These are phyloP conservation scores for Amorphotheca resinae DNA, from an alignment of 495 filamentous ascomycete species.

Conservation along the genomic window DNA sequence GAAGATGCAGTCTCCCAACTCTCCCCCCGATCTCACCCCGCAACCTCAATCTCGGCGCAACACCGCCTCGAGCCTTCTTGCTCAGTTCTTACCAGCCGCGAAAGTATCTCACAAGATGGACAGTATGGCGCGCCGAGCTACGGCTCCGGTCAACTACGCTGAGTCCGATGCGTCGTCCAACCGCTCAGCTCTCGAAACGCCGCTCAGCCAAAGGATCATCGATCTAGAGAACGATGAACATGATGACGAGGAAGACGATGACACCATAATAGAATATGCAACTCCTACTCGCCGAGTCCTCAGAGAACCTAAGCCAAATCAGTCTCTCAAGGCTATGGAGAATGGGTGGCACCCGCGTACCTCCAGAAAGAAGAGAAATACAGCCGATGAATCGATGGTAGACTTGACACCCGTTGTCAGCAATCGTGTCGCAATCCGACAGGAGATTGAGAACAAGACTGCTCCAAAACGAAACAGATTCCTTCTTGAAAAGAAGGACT, in stretches of 20 bases:
- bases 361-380: conserved; percentile 4
- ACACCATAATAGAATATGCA: conserved; percentile 3
- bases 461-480: conserved; percentile 36
- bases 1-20: background rate
- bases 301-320: conserved; percentile 9
- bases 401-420: conserved; percentile 16
- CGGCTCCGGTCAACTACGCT: conserved; percentile 3
- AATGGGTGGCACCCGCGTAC: conserved; percentile 2
- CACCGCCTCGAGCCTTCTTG: conserved; percentile 14
- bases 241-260: conserved; percentile 13
- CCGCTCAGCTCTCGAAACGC: conserved; percentile 3
- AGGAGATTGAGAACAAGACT: conserved; percentile 35
- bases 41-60: conserved; percentile 3
- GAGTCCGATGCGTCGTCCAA: conserved; percentile 1
- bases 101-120: conserved; percentile 19
- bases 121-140: background rate
- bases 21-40: background rate
- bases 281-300: conserved; percentile 1
- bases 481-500: conserved; percentile 36
- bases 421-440: conserved; percentile 29
- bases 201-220: conserved; percentile 2
- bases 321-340: conserved; percentile 14
- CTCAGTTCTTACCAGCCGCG: conserved; percentile 13
- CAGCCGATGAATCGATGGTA: conserved; percentile 6
- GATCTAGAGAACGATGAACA: conserved; percentile 9